Evolutionary conservation across 108 stramenopile genomes (phyloP).

Genomic region (Epipyxis sp.): DNA sequence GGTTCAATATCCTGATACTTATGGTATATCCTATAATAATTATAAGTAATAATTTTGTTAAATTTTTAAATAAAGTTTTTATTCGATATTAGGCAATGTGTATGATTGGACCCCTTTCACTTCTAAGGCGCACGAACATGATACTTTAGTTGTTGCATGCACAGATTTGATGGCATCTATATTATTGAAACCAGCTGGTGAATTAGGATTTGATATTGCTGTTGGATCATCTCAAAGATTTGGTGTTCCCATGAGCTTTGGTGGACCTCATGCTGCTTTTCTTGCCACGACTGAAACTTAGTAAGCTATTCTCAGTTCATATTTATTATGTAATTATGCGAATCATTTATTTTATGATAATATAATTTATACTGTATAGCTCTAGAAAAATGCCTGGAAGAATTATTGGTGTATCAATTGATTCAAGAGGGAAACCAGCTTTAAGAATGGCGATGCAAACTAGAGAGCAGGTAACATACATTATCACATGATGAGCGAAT

Average conservation of each 20-base stretch:
- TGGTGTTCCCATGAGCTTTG: conserved; percentile 99
- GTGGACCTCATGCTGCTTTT: conserved; percentile 98
- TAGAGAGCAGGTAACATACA: too few species aligned
- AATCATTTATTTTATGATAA: not conserved
- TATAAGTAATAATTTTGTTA: too few species aligned
- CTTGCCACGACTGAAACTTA: conserved; percentile 82
- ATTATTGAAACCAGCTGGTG: conserved; percentile 76
- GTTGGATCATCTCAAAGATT: conserved; percentile 96
- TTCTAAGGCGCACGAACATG: conserved; percentile 60
- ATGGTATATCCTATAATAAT: conserved; percentile 69
- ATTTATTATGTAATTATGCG: not conserved
- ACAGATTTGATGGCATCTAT: conserved; percentile 92
- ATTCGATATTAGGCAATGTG: not conserved
- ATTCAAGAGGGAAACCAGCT: conserved; percentile 81
- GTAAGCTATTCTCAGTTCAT: too few species aligned
- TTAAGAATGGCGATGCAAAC: conserved; percentile 99
- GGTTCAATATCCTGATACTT: conserved; percentile 97
- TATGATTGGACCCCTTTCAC: conserved; percentile 10
- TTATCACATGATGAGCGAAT: too few species aligned
- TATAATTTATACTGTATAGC: not conserved
- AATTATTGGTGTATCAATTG: conserved; percentile 83
- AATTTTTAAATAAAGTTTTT: too few species aligned
- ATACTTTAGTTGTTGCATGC: conserved; percentile 83
- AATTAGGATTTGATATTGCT: conserved; percentile 95
- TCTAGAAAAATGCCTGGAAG: conserved; percentile 96